Percentiles rank a stretch among this genome's conserved stretches.
Conservation (phyloP, 805 yeast genomes). For the Myxozyma geophila region DNA sequence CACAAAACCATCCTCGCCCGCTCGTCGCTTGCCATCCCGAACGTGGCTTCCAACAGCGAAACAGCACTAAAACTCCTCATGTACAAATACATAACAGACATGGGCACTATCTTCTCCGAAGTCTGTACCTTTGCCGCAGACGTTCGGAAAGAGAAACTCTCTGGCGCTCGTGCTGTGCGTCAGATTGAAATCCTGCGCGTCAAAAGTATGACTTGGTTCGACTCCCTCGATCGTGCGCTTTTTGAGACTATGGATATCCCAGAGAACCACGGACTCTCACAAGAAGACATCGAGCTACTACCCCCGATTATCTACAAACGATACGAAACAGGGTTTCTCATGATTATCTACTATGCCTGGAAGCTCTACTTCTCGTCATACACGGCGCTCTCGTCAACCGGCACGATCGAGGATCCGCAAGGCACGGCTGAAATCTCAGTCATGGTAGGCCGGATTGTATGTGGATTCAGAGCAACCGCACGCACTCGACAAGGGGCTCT, state of each 20-base stretch:
- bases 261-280: conserved; percentile 2
- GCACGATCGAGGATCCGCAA: conserved; percentile 12
- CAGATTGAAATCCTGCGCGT: conserved; percentile 23
- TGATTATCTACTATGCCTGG: conserved; percentile 20
- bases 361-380: conserved; percentile 31
- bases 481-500: conserved; percentile 27
- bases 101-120: conserved; percentile 21
- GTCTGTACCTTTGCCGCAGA: conserved; percentile 22
- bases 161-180: conserved; percentile 7
- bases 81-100: conserved; percentile 9
- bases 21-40: neutral
- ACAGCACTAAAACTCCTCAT: neutral
- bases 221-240: conserved; percentile 21
- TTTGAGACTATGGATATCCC: conserved; percentile 23
- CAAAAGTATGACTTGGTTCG: conserved; percentile 24
- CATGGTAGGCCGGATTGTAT: conserved; percentile 21
- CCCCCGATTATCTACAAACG: conserved; percentile 29
- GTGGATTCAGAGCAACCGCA: conserved; percentile 24
- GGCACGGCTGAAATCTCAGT: conserved; percentile 22
- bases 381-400: conserved; percentile 23
- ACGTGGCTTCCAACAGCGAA: neutral
- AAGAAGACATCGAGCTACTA: conserved; percentile 19
- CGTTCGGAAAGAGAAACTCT: conserved; percentile 11
- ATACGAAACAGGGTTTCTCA: conserved; percentile 19
- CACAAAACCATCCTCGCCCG: conserved; percentile 17